Percentiles rank a stretch among this genome's conserved stretches.
phyloP scores from a whole-genome alignment of 2,329 filamentous ascomycete genomes.

The Neonectria punicea region DNA sequence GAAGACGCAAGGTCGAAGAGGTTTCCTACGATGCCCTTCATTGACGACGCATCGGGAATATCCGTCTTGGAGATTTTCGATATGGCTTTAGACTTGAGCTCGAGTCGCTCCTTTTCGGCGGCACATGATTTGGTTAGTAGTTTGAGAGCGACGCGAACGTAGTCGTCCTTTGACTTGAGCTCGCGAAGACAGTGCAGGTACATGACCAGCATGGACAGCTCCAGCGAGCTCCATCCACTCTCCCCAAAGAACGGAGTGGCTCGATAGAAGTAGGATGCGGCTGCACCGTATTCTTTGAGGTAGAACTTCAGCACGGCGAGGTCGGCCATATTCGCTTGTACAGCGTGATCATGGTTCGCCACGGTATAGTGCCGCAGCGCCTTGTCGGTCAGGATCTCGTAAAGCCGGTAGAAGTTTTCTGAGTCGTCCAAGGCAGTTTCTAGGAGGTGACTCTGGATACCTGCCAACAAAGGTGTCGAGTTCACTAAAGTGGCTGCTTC shows the following conservation, averaged over 20 bases:
- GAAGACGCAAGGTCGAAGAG: slow-evolving; percentile 58
- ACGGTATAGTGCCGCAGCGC: slow-evolving; percentile 85
- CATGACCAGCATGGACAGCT: slow-evolving; percentile 86
- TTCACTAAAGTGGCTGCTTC: slow-evolving; percentile 25
- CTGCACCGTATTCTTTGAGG: slow-evolving; percentile 76
- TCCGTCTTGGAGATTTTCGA: slow-evolving; percentile 31
- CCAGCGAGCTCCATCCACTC: slow-evolving; percentile 80
- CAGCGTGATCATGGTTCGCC: slow-evolving; percentile 80
- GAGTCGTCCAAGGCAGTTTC: slow-evolving; percentile 69
- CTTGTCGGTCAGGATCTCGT: slow-evolving; percentile 83
- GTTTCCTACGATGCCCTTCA: slow-evolving; percentile 60
- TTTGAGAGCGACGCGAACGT: slow-evolving; percentile 78
- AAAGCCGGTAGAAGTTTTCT: slow-evolving; percentile 73
- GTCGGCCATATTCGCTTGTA: slow-evolving; percentile 82
- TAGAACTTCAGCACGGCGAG: slow-evolving; percentile 86
- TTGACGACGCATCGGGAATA: slow-evolving; percentile 48
- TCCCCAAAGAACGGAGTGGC: slow-evolving; percentile 83
- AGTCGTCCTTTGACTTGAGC: slow-evolving; percentile 80
- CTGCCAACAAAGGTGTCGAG: slow-evolving; percentile 44
- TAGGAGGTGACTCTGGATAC: slow-evolving; percentile 61
- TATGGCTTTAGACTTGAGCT: slow-evolving; percentile 46
- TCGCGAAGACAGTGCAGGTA: slow-evolving; percentile 85
- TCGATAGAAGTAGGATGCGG: slow-evolving; percentile 80
- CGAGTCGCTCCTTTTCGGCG: slow-evolving; percentile 61
- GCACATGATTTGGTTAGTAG: slow-evolving; percentile 75